phyloP scores from a whole-genome alignment of 148 eudicot genomes.

The Beta vulgaris region DNA sequence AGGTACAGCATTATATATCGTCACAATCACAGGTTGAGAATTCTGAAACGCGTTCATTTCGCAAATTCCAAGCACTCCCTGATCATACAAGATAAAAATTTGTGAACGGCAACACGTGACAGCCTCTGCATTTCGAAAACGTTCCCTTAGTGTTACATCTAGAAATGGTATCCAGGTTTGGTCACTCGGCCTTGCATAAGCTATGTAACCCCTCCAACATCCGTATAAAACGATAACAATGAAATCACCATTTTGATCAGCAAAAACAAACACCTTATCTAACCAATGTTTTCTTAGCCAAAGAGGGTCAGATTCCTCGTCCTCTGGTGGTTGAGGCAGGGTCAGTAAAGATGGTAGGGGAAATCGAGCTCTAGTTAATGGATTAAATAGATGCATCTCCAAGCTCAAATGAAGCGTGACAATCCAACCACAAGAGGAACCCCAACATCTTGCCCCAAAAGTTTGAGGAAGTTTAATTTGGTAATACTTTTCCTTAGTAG shows the following conservation, averaged over 20 bases:
- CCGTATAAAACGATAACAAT: not conserved
- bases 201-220: not conserved
- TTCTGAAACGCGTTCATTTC: not conserved
- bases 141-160: no score
- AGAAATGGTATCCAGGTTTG: slow-evolving; percentile 7
- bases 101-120: not conserved
- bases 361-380: not conserved
- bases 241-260: not conserved
- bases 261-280: no score
- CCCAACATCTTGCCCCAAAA: no score
- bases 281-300: no score
- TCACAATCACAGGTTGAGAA: not conserved
- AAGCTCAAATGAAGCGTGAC: not conserved
- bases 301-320: no score
- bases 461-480: not conserved
- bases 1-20: not conserved
- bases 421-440: not conserved
- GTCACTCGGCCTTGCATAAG: slow-evolving; percentile 14
- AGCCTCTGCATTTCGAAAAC: no score
- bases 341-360: not conserved
- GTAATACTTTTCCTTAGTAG: not conserved
- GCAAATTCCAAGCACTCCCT: not conserved
- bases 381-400: not conserved
- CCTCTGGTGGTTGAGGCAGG: no score
- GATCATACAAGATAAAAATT: not conserved